Percentiles rank a stretch among this genome's conserved stretches.
phyloP scores from a whole-genome alignment of 805 yeast genomes.

The Candida cerambycidarum region DNA sequence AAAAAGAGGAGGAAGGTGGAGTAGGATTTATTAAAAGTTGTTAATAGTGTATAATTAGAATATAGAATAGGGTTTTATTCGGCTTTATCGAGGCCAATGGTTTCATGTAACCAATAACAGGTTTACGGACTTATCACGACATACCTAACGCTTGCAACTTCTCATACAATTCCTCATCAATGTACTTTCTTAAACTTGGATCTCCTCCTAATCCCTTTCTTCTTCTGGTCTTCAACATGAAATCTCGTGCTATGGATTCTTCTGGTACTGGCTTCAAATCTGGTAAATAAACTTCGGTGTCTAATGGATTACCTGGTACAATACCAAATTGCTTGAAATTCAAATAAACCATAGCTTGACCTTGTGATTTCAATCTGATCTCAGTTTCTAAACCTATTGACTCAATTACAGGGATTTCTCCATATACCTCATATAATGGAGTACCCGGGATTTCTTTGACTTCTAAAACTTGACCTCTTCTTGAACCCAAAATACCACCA shows the following conservation, averaged over 20 bases:
- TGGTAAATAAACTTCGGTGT: conserved; percentile 60
- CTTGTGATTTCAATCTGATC: conserved; percentile 71
- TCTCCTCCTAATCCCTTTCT: conserved; percentile 83
- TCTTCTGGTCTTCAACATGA: conserved; percentile 82
- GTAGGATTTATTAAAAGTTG: neutral
- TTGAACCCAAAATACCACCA: conserved; percentile 47
- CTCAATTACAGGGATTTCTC: conserved; percentile 82
- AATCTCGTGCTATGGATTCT: conserved; percentile 78
- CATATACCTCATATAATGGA: conserved; percentile 58
- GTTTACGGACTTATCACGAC: neutral
- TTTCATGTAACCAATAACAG: no score
- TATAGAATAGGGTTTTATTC: no score
- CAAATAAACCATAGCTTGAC: conserved; percentile 70
- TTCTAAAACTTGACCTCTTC: conserved; percentile 61
- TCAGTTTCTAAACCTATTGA: conserved; percentile 90
- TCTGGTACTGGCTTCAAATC: conserved; percentile 73
- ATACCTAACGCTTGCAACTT: conserved; percentile 54
- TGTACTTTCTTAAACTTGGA: conserved; percentile 62
- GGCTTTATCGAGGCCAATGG: no score
- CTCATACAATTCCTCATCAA: conserved; percentile 58
- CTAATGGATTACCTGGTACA: conserved; percentile 93
- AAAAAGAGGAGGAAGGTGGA: conserved; percentile 4
- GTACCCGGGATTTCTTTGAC: conserved; percentile 70
- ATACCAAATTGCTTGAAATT: conserved; percentile 69
- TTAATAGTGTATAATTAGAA: neutral